Base-by-base conservation (phyloP, 2,329 filamentous ascomycete genomes). In the Plenodomus biglobosus region DNA sequence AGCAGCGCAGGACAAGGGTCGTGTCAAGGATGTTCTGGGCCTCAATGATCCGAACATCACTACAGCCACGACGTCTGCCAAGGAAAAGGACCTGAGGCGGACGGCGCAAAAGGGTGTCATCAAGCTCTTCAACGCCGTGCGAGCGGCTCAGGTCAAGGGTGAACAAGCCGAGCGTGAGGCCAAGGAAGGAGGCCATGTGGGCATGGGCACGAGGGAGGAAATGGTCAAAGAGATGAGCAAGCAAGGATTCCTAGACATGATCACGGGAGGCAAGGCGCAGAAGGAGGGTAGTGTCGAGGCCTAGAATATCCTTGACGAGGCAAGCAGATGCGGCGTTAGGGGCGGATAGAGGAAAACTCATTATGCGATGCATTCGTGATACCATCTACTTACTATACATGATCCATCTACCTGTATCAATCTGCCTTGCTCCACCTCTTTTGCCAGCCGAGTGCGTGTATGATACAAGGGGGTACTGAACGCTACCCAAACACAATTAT, bases 201-300 rank as follows among this genome's bases (percentile, higher is more conserved):
- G 92, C 1, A 84, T 90, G 65, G 82, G 81, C 53, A 84, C 88
- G 72, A 84, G 90, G 57, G 87, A 95, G 74, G 90, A 95, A 74
- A 91, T 87, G 76, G 81, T 95, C 43, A 94, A 90, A 58, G 92
- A 97, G 78, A 94, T 99, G 86, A 95, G 88, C 71, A 95, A 95
- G 77, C 89, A 96, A 76, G 92, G 92, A 0, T 99, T 97, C 75
- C 74, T 99, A 71, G 92, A 97, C 53, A 75, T 97, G 71, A 96
- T 99, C 69, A 79, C 79, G 36, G 78, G 80, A 13, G 77, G 82
- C 67, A 72, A 80, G 57, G 71, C 80, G 75, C 69, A 74, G 66
- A 68, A 66, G 52, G 65, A 65, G 48, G 59, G 49, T 6, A 49
- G 46, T 18, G 56, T 52, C 1, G 51, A 56, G 27, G 53, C 48